Evolutionary conservation across 306 rosid species (phyloP).

Genomic region (Purshia tridentata): DNA sequence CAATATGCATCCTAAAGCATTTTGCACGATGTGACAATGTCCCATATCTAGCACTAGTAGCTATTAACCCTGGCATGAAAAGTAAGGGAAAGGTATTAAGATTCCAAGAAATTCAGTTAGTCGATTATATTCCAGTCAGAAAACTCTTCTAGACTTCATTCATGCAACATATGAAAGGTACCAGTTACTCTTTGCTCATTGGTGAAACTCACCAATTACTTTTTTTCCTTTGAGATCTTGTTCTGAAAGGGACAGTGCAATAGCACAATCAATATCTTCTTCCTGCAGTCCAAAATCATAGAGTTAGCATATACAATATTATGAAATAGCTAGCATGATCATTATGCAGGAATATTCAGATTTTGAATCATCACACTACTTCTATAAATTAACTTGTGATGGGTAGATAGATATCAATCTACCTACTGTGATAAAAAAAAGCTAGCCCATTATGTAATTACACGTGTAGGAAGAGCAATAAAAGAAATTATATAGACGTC

Average conservation of each 20-base stretch:
- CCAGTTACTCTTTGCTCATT: conserved; percentile 2
- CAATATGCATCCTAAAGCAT: background rate
- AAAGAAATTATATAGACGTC: conserved; percentile 13
- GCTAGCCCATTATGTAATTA: conserved; percentile 14
- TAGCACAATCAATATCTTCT: conserved; percentile 65
- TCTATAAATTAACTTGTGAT: conserved; percentile 21
- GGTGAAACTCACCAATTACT: conserved; percentile 53
- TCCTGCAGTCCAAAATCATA: conserved; percentile 51
- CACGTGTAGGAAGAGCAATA: background rate
- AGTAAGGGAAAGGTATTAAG: background rate
- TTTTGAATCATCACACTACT: conserved; percentile 29
- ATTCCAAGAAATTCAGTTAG: background rate
- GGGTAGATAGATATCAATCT: conserved; percentile 3
- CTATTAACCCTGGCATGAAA: background rate
- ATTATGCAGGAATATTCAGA: conserved; percentile 17
- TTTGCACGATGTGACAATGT: background rate
- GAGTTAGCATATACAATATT: conserved; percentile 7
- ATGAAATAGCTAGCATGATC: background rate
- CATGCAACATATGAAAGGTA: background rate
- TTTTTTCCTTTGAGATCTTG: conserved; percentile 55
- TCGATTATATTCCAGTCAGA: background rate
- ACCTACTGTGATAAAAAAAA: conserved; percentile 17
- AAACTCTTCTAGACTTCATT: background rate
- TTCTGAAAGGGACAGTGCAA: conserved; percentile 73
- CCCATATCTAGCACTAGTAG: background rate